Base-by-base conservation (phyloP, 345 rosid species). In the Syzygium oleosum region DNA sequence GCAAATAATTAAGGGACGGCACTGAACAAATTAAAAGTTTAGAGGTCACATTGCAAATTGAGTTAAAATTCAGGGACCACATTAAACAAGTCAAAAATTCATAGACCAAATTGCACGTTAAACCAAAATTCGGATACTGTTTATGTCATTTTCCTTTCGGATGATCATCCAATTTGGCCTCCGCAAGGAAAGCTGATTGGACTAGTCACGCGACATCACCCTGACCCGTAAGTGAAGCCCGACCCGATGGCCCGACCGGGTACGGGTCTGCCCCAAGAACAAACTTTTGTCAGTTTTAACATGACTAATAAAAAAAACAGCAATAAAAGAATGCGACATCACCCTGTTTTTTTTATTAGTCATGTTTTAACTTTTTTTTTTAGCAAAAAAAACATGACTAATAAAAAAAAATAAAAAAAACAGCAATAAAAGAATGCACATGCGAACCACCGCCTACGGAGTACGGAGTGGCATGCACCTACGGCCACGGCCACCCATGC, bases 11-110 rank as follows among this genome's bases (percentile, higher is more conserved):
- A 43, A 43, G 46, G 46, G 46, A 43, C 5, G 46, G 5, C 1
- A 43, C 46, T 43, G 46, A 43, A 43, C 7, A 43, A 43, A 43
- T 43, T 43, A 43, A 43, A 43, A 43, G 1, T 43, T 43, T 5
- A 43, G 1, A 1, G 7, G 5, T 6, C 7, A 6, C 1, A 43
- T 43, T 43, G 1, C 1, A 43, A 1, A 6, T 6, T 43, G 46
- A 43, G 7, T 43, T 43, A 43, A 43, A 43, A 0, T 43, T 43
- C 7, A 1, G 1, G 0, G 7, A 43, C 1, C 7, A 6, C 46
- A 6, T 43, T 43, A 41, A 41, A 41, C 0, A 41, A 41, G 4
- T 4, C 6, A 41, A 41, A 41, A 34, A 3, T 34, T 34, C 3
- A 34, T 34, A 34, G 38, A 34, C 38, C 3, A 34, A 34, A 34